Conservation (phyloP, 345 rosid species). For the Rhodamnia rubescens region DNA sequence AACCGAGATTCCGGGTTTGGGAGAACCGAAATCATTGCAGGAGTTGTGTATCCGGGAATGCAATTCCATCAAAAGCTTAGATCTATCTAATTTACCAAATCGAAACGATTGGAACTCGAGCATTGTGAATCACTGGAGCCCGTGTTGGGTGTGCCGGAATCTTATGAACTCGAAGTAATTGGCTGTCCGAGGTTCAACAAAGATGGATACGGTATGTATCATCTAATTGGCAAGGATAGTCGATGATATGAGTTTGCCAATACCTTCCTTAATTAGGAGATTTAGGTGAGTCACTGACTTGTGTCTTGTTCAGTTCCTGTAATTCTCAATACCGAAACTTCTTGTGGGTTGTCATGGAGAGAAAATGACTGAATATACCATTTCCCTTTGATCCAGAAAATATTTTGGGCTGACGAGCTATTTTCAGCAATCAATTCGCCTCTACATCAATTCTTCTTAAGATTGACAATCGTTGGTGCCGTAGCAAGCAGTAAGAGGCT, state of each 20-base stretch:
- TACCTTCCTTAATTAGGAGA: too few relatives aligned
- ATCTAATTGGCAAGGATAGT: not conserved
- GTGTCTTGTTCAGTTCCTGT: too few relatives aligned
- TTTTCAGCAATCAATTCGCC: too few relatives aligned
- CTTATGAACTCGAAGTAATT: accelerated
- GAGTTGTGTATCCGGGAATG: accelerated
- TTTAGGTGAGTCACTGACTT: too few relatives aligned
- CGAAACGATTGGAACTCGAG: accelerated
- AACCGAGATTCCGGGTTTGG: not conserved
- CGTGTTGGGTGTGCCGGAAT: not conserved
- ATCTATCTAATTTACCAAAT: not conserved
- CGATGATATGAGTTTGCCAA: not conserved
- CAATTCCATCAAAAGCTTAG: not conserved
- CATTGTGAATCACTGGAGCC: not conserved
- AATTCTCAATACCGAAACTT: too few relatives aligned
- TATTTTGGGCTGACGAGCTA: too few relatives aligned
- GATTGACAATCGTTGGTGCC: too few relatives aligned
- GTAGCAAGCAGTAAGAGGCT: constrained; percentile 65
- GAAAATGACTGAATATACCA: too few relatives aligned
- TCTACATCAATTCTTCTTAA: not conserved
- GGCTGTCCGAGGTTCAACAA: accelerated
- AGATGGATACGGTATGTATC: not conserved
- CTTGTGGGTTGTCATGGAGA: too few relatives aligned
- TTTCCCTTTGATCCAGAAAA: too few relatives aligned
- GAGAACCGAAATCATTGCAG: not conserved